Evolutionary conservation across 306 rosid genomes (phyloP), one percentile per base, ranked within the genome.

Genomic region (Vigna unguiculata): DNA sequence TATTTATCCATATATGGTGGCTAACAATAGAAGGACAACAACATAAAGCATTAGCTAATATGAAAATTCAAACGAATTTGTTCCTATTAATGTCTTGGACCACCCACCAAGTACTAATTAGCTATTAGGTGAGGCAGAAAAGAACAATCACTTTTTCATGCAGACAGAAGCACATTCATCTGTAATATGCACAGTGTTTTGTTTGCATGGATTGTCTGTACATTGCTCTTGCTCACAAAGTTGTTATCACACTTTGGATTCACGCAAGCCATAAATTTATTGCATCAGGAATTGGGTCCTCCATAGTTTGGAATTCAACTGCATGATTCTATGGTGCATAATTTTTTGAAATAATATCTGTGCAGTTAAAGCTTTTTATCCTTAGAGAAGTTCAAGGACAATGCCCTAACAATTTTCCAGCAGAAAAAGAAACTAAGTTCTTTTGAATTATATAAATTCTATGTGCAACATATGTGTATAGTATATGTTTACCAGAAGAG

Each of bases 111-210:
- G 14, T 15, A 13, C 4, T 12, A 58, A 13, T 58, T 22, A 25
- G n/a, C 2, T 20, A 10, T 60, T 60, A 28, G 65, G 41, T 59
- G 2, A 59, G 43, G 43, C 66, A 60, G 30, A 36, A 17, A 63
- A 38, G 28, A 36, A 38, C 17, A 63, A 38, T n/a, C 6, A 34
- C 5, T 4, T 63, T 63, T 38, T 63, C 14, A 32, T 34, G 68
- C 68, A 61, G 68, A 61, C 68, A 61, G 14, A 61, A 15, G 46
- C 68, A 61, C 46, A 61, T 61, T 61, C 43, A 62, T 62, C 9
- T n/a, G 21, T 62, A 62, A 34, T 36, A 62, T 62, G 47, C 21
- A 38, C 69, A 38, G 69, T 19, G 49, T 63, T 47, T 63, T n/a
- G 48, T 15, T 19, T 63, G 49, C 69, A 63, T 46, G 24, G 24